phyloP scores from a whole-genome alignment of 805 yeast species.

The Pichia manshurica region DNA sequence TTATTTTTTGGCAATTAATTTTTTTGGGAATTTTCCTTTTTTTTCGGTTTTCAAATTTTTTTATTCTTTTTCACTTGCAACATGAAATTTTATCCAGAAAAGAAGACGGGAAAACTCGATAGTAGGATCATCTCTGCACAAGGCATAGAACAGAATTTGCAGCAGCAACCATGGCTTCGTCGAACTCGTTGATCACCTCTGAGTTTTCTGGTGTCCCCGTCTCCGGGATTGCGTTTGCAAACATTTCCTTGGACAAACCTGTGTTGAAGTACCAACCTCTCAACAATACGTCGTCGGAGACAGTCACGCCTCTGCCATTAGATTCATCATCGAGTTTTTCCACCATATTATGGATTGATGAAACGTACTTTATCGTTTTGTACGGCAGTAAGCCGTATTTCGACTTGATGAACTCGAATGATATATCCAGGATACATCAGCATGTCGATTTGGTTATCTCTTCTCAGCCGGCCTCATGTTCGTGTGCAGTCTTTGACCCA shows the following conservation, averaged over 20 bases:
- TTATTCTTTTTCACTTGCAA: neutral
- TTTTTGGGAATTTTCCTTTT: neutral
- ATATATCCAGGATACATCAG: conserved; percentile 4
- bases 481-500: conserved; percentile 5
- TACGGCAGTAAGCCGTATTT: conserved; percentile 10
- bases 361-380: conserved; percentile 5
- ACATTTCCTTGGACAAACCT: conserved; percentile 9
- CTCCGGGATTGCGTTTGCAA: conserved; percentile 8
- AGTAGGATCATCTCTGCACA: too few relatives aligned
- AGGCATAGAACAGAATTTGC: too few relatives aligned
- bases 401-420: conserved; percentile 5
- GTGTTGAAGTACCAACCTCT: conserved; percentile 10
- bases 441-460: conserved; percentile 6
- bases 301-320: conserved; percentile 4
- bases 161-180: neutral
- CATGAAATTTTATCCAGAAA: neutral
- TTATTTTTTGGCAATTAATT: neutral
- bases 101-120: neutral
- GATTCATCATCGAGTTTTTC: conserved; percentile 5
- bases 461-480: conserved; percentile 8
- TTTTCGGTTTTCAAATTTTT: neutral
- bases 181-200: conserved; percentile 7
- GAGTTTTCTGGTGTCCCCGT: conserved; percentile 5
- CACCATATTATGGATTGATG: conserved; percentile 5
- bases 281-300: neutral